These are phyloP conservation scores for Phytophthora parvispora DNA, from an alignment of 352 stramenopile genomes.

Conservation along the genomic window DNA sequence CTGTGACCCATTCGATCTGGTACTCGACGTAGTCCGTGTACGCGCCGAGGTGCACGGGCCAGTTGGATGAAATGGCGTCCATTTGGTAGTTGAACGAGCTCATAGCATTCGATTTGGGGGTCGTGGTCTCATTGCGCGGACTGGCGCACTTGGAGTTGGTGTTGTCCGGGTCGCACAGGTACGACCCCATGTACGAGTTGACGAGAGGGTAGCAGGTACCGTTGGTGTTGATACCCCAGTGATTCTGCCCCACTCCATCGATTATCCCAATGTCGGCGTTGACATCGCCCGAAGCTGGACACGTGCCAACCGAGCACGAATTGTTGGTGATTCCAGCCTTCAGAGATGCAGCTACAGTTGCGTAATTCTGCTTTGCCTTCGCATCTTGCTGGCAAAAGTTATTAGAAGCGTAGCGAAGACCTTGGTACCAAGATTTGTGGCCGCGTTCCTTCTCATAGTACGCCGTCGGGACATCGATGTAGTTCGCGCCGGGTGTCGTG, in stretches of 20 bases:
- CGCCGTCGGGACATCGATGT: conserved; percentile 37
- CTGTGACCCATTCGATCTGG: conserved; percentile 82
- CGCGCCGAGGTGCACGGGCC: conserved; percentile 59
- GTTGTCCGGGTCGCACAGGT: conserved; percentile 71
- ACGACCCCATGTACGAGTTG: conserved; percentile 68
- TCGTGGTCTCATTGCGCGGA: conserved; percentile 39
- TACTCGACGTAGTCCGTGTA: conserved; percentile 71
- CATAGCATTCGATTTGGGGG: conserved; percentile 58
- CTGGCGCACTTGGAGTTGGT: conserved; percentile 38
- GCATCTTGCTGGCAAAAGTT: conserved; percentile 38
- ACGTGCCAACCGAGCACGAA: conserved; percentile 30
- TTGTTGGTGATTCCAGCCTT: conserved; percentile 42
- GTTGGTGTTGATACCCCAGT: conserved; percentile 56
- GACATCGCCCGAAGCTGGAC: conserved; percentile 44
- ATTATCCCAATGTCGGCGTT: conserved; percentile 42
- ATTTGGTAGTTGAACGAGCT: conserved; percentile 81
- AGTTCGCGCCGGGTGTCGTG: conserved; percentile 38
- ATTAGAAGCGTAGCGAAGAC: conserved; percentile 48
- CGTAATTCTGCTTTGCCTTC: conserved; percentile 26
- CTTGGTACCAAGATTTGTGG: conserved; percentile 55
- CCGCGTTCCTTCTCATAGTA: conserved; percentile 35
- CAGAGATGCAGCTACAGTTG: conserved; percentile 25
- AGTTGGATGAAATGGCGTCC: conserved; percentile 83
- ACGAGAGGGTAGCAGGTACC: conserved; percentile 65
- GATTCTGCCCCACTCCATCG: conserved; percentile 18